Conservation (phyloP, 257 asterid species). For the Salvia miltiorrhiza region DNA sequence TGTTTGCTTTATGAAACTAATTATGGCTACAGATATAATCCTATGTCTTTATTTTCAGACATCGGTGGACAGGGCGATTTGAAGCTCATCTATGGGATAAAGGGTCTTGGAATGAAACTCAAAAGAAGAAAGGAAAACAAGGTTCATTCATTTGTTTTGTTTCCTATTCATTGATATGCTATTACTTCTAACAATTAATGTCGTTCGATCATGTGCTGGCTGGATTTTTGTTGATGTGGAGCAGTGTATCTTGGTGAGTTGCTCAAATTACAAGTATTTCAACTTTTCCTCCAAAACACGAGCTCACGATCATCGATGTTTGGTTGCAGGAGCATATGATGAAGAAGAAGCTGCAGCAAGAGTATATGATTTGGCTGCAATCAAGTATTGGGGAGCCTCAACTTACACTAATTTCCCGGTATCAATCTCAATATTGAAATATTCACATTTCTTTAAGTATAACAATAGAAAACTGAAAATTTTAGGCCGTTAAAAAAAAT, state of each 20-base stretch:
- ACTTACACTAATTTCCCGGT: constrained; percentile 77
- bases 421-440: constrained; percentile 26
- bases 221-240: constrained; percentile 27
- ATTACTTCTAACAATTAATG: too few relatives aligned
- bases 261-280: background rate
- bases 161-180: background rate
- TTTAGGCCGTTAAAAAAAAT: too few relatives aligned
- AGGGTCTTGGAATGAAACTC: constrained; percentile 80
- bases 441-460: too few relatives aligned
- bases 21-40: background rate
- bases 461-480: too few relatives aligned
- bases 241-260: constrained; percentile 80
- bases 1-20: background rate
- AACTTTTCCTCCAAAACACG: background rate
- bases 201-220: constrained; percentile 2
- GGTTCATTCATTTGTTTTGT: constrained; percentile 17
- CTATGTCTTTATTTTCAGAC: constrained; percentile 32
- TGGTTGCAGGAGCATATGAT: constrained; percentile 63
- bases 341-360: constrained; percentile 90
- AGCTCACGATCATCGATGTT: too few relatives aligned
- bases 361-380: constrained; percentile 86
- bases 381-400: constrained; percentile 79
- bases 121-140: constrained; percentile 85
- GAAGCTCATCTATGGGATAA: constrained; percentile 94
- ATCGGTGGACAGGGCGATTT: constrained; percentile 78